Conservation (phyloP, 306 rosid genomes). For the Cercis canadensis region DNA sequence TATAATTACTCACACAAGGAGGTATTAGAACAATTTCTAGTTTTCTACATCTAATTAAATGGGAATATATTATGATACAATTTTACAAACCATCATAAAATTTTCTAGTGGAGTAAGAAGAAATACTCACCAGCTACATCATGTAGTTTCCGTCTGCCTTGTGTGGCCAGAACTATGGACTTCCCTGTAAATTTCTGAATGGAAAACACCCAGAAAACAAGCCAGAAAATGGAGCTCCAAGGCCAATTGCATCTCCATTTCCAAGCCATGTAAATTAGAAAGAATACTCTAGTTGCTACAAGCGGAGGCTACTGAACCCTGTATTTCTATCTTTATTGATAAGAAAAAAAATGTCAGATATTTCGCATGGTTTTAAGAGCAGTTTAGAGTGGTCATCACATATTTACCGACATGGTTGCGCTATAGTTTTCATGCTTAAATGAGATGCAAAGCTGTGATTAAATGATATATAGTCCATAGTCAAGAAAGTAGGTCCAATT, state of each 20-base stretch:
- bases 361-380: not conserved
- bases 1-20: not conserved
- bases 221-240: conserved; percentile 32
- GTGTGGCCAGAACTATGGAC: conserved; percentile 24
- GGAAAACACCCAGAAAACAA: conserved; percentile 8
- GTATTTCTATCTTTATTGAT: not conserved
- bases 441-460: not conserved
- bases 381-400: too few relatives aligned
- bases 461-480: too few relatives aligned
- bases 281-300: not conserved
- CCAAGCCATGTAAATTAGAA: conserved; percentile 20
- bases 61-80: not conserved
- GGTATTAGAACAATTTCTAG: conserved; percentile 23
- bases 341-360: not conserved
- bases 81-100: not conserved
- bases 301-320: conserved; percentile 3
- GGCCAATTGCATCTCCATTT: conserved; percentile 16
- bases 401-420: too few relatives aligned
- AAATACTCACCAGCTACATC: conserved; percentile 28
- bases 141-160: conserved; percentile 39
- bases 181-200: not conserved
- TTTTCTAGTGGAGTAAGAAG: not conserved
- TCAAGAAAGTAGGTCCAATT: too few relatives aligned
- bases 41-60: too few relatives aligned
- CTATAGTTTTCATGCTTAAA: conserved; percentile 7